Percentiles rank a stretch among this genome's conserved stretches.
phyloP scores from a whole-genome alignment of 202 grass and related monocot species.

The Zoysia matrella region DNA sequence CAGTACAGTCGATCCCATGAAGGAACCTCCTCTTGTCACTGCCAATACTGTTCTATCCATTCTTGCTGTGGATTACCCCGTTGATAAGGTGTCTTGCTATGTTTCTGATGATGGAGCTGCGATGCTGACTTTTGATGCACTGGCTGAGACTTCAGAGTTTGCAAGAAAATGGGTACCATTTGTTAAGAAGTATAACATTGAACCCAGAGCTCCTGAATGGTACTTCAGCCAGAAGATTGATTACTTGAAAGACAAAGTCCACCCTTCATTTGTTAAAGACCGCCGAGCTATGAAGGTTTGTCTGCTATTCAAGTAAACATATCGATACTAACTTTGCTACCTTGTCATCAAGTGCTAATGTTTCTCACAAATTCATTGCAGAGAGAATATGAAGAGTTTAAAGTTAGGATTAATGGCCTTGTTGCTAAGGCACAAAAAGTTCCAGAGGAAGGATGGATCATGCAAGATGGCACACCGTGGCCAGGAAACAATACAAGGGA shows the following conservation, averaged over 20 bases:
- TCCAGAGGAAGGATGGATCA: slow-evolving; percentile 93
- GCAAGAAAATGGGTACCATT: slow-evolving; percentile 99
- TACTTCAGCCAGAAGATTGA: slow-evolving; percentile 94
- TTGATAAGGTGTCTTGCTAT: too few species aligned
- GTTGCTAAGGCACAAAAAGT: slow-evolving; percentile 86
- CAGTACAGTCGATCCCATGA: slow-evolving; percentile 97
- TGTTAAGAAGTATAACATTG: slow-evolving; percentile 90
- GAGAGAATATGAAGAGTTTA: slow-evolving; percentile 98
- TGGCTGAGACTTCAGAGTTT: slow-evolving; percentile 95
- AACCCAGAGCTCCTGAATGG: slow-evolving; percentile 94
- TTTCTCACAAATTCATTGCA: slow-evolving; percentile 30
- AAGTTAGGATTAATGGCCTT: slow-evolving; percentile 81
- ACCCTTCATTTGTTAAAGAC: slow-evolving; percentile 95
- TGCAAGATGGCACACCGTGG: slow-evolving; percentile 96
- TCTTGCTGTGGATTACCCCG: too few species aligned
- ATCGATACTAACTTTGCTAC: slow-evolving; percentile 12
- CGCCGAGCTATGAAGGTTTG: slow-evolving; percentile 97
- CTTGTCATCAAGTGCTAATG: slow-evolving; percentile 10
- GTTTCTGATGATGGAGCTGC: slow-evolving; percentile 1
- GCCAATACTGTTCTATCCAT: too few species aligned
- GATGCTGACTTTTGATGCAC: slow-evolving; percentile 92
- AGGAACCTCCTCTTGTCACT: slow-evolving; percentile 4
- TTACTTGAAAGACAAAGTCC: slow-evolving; percentile 99
- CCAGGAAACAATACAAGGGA: slow-evolving; percentile 97
- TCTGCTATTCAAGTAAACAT: slow-evolving; percentile 32